A percentile compares a stretch with the other conserved stretches of the same genome.
phyloP scores from a whole-genome alignment of 805 yeast genomes.

The Soucietia sequanensis region DNA sequence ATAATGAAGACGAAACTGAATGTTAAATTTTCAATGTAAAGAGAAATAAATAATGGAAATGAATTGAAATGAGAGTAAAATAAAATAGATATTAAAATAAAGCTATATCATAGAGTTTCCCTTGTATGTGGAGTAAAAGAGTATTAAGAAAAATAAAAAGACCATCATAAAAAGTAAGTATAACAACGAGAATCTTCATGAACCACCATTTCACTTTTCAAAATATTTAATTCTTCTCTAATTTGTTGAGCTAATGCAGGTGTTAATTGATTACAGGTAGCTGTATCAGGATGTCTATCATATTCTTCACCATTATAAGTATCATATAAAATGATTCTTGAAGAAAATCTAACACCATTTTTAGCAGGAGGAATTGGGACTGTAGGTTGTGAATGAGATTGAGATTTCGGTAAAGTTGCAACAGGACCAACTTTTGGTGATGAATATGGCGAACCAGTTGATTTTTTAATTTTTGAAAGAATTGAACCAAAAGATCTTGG shows the following conservation, averaged over 20 bases:
- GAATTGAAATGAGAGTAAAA: background rate
- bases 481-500: slow-evolving; percentile 33
- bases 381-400: slow-evolving; percentile 3
- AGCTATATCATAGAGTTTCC: background rate
- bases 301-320: slow-evolving; percentile 82
- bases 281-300: slow-evolving; percentile 89
- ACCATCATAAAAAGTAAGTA: slow-evolving; percentile 71
- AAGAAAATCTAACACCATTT: slow-evolving; percentile 62
- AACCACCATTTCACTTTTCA: slow-evolving; percentile 78
- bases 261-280: slow-evolving; percentile 89
- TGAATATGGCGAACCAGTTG: slow-evolving; percentile 9
- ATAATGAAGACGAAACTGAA: too few species aligned
- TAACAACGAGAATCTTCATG: slow-evolving; percentile 76
- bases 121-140: background rate
- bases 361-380: slow-evolving; percentile 2
- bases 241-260: slow-evolving; percentile 84
- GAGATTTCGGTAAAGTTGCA: background rate
- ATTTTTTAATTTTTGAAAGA: slow-evolving; percentile 25
- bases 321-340: slow-evolving; percentile 79
- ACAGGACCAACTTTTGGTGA: background rate
- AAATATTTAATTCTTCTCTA: slow-evolving; percentile 76
- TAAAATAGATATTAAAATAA: too few species aligned
- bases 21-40: background rate
- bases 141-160: too few species aligned
- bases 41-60: background rate